Base-by-base conservation (phyloP, 495 filamentous ascomycete genomes). In the Gamarada debralockiae region DNA sequence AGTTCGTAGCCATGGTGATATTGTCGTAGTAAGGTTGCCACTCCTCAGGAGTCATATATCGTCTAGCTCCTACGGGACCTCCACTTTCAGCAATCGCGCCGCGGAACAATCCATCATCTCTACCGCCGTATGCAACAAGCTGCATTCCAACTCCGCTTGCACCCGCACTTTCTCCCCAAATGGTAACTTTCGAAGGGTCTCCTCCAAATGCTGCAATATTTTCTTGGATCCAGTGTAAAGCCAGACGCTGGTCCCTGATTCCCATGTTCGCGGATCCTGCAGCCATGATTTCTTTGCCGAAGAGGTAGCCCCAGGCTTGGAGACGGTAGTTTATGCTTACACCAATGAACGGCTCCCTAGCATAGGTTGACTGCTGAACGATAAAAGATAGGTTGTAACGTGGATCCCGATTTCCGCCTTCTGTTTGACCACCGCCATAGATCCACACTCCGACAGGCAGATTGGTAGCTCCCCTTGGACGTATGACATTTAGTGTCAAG, bases 81-180 rank as follows among this genome's bases (percentile, higher is more conserved):
- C 52, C 54, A 31, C 36, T 39, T 29, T 61, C 39, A 15, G 69
- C 57, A 43, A 56, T 62, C 25, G 22, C 63, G 58, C 24, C 57
- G 25, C 52, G 47, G 33, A 63, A 57, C n/a, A 66, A 60, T 18
- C 46, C 44, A 25, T 56, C 51, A 37, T 59, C 36, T 4, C 59
- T 56, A 6, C 74, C 74, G 24, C 78, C 76, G 48, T 75, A 72
- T 0, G 78, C 76, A 4, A 79, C 80, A 44, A 87, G 74, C 51
- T 87, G 51, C 13, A 64, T 60, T 10, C 50, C 57, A 3, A 83
- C 60, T 51, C 71, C 74, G 0, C 77, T 80, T 4, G 73, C 86
- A 31, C 87, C 87, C 8, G 87, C 84, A 12, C 81, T 86, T 52
- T 89, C 81, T 10, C 88, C 88, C 56, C 78, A 75, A 12, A 91